Base-by-base conservation (phyloP, 73 alveolate genomes). In the Loxodes magnus region DNA sequence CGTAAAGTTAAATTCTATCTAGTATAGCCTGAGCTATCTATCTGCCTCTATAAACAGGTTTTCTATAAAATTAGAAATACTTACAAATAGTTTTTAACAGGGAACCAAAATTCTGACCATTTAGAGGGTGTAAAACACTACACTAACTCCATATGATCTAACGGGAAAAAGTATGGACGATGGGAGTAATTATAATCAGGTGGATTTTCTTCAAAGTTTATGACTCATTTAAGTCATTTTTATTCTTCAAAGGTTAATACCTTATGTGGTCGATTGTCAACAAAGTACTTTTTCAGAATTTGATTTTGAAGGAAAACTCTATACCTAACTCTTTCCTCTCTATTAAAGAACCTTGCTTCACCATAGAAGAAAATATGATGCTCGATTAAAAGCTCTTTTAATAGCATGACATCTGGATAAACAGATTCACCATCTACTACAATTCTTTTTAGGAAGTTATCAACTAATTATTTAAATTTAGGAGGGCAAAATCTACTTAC, bases 131-230 rank as follows among this genome's bases (percentile, higher is more conserved):
- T 0, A 16, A 16, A 21, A 46, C n/a, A 16, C 51, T 24, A 46
- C 34, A 19, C 27, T 10, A 25, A 37, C 7, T 46, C 26, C n/a
- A 9, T 2, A 22, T 25, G 5, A 19, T 46, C 50, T 7, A 12
- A 22, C n/a, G 22, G 43, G n/a, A 14, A 25, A 25, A 10, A 46
- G 17, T 46, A 46, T 2, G 59, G 59, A 7, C 59, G 46, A 46
- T 46, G 27, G 27, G n/a, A 19, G 34, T 20, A 10, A 9, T 0
- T 46, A 46, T 22, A 46, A 25, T 46, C 59, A 9, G 22, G 59
- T n/a, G 22, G 43, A 10, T 46, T 41, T 12, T 37, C 27, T 22
- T 41, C 59, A 2, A 41, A 46, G 2, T 46, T 46, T n/a, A 46
- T 46, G 43, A 46, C 27, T 23, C 59, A 37, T 12, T n/a, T 17